Conservation (phyloP, 1,139 yeast genomes). For the Petasospora rhodanensis region DNA sequence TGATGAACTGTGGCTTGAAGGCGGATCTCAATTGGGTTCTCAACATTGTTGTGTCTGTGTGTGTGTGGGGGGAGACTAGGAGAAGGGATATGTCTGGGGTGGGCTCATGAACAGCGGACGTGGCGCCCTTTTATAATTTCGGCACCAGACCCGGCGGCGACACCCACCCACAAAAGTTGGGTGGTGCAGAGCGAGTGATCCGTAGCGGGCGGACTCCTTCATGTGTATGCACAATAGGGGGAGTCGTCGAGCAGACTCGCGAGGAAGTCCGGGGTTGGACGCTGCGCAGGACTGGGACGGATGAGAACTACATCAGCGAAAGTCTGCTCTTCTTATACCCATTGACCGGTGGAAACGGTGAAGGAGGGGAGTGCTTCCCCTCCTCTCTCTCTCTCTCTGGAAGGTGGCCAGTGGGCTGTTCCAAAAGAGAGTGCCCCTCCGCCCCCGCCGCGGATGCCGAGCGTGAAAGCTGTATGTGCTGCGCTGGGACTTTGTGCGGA, state of each 20-base stretch:
- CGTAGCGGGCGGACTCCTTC: constrained; percentile 4
- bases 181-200: constrained; percentile 8
- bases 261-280: not conserved
- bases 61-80: constrained; percentile 1
- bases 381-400: too few relatives aligned
- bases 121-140: not conserved
- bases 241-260: too few relatives aligned
- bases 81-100: not conserved
- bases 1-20: constrained; percentile 17
- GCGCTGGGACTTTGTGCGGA: not conserved
- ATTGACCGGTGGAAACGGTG: not conserved
- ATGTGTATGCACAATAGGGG: too few relatives aligned
- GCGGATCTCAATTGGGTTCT: constrained; percentile 16
- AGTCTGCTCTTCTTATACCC: not conserved
- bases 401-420: too few relatives aligned
- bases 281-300: not conserved
- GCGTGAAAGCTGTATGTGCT: not conserved
- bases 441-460: too few relatives aligned
- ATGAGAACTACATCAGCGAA: not conserved
- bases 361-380: too few relatives aligned
- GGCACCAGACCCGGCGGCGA: too few relatives aligned
- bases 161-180: not conserved
- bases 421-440: too few relatives aligned
- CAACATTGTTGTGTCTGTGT: constrained; percentile 11
- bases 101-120: not conserved